phyloP scores from a whole-genome alignment of 257 asterid species.

The Nicotiana benthamiana region DNA sequence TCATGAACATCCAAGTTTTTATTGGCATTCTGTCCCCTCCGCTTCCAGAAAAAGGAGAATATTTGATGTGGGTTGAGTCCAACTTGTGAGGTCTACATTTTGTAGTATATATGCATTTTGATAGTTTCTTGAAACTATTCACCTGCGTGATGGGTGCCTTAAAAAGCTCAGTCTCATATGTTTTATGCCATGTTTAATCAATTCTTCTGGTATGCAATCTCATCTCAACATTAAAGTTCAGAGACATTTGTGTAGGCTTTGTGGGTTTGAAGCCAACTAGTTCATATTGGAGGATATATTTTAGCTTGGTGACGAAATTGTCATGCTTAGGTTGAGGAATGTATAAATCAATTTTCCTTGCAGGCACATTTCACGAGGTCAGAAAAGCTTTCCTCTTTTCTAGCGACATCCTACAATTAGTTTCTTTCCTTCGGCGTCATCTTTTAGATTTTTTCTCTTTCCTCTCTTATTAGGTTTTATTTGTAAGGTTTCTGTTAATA shows the following conservation, averaged over 20 bases:
- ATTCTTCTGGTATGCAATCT: not conserved
- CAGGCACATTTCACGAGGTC: too few relatives aligned
- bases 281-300: not conserved
- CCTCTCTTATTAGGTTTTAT: too few relatives aligned
- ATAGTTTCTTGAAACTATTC: not conserved
- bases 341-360: conserved; percentile 20
- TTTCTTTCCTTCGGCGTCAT: too few relatives aligned
- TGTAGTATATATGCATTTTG: not conserved
- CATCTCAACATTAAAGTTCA: not conserved
- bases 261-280: conserved; percentile 3
- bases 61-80: not conserved
- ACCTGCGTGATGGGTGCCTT: not conserved
- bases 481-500: too few relatives aligned
- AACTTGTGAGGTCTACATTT: not conserved
- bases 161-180: not conserved
- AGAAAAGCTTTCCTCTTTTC: too few relatives aligned
- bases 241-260: not conserved
- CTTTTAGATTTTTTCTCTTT: too few relatives aligned
- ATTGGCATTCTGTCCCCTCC: not conserved
- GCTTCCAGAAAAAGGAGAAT: not conserved
- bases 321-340: not conserved
- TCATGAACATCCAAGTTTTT: not conserved
- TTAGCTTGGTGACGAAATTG: not conserved
- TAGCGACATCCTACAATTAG: too few relatives aligned
- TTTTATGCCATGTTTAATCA: not conserved